Evolutionary conservation across 495 filamentous ascomycete species (phyloP), one percentile per base, ranked within the genome.

Genomic region (Oleoguttula mirabilis): DNA sequence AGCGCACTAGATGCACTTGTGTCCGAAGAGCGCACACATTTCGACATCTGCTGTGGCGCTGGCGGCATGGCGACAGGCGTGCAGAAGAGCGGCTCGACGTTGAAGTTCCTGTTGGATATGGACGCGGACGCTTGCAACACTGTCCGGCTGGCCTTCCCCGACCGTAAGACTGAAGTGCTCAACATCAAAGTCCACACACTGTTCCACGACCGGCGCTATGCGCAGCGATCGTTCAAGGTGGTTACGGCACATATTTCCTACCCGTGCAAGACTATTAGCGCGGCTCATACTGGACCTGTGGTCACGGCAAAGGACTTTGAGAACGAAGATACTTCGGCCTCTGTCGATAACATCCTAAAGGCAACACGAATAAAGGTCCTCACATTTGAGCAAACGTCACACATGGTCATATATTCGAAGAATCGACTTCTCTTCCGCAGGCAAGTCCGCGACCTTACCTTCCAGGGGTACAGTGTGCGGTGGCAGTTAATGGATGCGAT

Each of bases 351-450:
- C 8, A 57, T 90, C 0, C 58, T 94, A 1, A 53, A 67, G 14
- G 72, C 69, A 17, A 53, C 67, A 0, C 76, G 67, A 3, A 85
- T 88, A 0, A 68, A 86, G 0, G 45, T 93, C 0, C 73, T 83
- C 2, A 98, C 86, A 0, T 62, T 95, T 10, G 90, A 98, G 48
- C 82, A 95, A 47, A 93, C 88, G 0, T 76, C 71, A 33, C 87
- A 0, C 51, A 79, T 6, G 46, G 69, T 2, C 60, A 74, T 21
- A 52, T 66, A 1, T 58, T 10, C 16, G 4, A 14, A 47, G n/a
- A 66, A 71, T 21, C 42, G 62, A 0, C 65, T 57, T 0, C 71
- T 66, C 37, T 81, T 90, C 43, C 64, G 72, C 20, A 62, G 67
- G 0, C 53, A 94, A 2, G 61, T 94, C 2, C 54, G 67, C 28